phyloP scores from a whole-genome alignment of 2,329 filamentous ascomycete genomes.

The Magnaporthiopsis poae region DNA sequence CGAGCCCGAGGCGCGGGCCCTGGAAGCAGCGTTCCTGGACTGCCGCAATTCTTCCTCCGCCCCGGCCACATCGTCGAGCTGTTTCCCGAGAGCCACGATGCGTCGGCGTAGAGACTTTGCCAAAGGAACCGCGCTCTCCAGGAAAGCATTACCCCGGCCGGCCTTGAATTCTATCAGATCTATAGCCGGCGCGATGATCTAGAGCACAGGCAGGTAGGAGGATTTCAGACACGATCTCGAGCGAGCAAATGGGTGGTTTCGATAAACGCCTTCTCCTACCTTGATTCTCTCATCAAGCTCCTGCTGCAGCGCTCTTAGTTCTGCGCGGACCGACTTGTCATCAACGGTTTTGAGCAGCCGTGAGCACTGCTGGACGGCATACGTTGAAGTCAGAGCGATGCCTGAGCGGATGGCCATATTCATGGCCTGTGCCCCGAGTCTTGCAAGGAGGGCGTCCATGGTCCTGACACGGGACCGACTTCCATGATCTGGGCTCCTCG shows the following conservation, averaged over 20 bases:
- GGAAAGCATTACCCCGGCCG: constrained; percentile 43
- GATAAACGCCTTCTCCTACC: constrained; percentile 29
- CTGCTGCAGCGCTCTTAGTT: constrained; percentile 62
- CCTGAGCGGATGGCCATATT: constrained; percentile 87
- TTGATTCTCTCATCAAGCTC: constrained; percentile 78
- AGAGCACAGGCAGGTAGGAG: background rate
- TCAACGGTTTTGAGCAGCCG: constrained; percentile 69
- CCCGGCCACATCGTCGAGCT: constrained; percentile 59
- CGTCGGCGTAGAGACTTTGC: constrained; percentile 76
- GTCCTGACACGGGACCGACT: constrained; percentile 17
- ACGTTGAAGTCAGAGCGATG: constrained; percentile 73
- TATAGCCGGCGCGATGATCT: constrained; percentile 83
- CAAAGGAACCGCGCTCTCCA: constrained; percentile 75
- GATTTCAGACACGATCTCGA: background rate
- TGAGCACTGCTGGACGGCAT: constrained; percentile 73
- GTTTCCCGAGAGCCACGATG: constrained; percentile 68
- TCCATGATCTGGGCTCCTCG: constrained; percentile 7
- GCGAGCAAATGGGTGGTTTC: background rate
- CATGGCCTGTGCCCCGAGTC: constrained; percentile 60
- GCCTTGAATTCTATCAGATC: constrained; percentile 83
- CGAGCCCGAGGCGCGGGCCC: constrained; percentile 39
- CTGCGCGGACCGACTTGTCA: constrained; percentile 54
- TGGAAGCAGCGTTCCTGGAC: constrained; percentile 26
- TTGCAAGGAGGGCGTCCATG: constrained; percentile 60
- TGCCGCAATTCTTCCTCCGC: constrained; percentile 44